Percentiles rank a stretch among this genome's conserved stretches.
Evolutionary conservation across 2,329 filamentous ascomycete species (phyloP).

Genomic region (Calonectria crousiana): DNA sequence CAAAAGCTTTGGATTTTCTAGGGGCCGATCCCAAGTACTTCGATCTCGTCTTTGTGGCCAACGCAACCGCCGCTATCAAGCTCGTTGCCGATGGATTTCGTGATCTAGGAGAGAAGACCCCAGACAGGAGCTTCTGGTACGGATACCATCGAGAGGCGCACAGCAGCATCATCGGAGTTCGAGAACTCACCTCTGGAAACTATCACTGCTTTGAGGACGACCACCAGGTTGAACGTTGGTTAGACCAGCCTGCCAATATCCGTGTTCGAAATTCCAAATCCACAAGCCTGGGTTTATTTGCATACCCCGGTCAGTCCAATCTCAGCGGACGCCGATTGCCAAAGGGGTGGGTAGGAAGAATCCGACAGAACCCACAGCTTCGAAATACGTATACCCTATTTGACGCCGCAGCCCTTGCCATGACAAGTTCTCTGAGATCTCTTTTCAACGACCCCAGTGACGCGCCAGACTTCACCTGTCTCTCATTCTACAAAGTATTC

Average conservation of each 20-base stretch:
- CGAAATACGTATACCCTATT: constrained; percentile 62
- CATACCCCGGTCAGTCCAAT: constrained; percentile 78
- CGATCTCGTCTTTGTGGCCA: constrained; percentile 72
- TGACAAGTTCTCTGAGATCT: constrained; percentile 67
- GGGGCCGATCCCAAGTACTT: constrained; percentile 69
- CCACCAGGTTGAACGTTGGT: constrained; percentile 59
- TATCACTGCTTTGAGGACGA: constrained; percentile 72
- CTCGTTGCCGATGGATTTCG: constrained; percentile 69
- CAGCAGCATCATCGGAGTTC: constrained; percentile 76
- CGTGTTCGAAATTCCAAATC: constrained; percentile 30
- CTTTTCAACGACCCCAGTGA: constrained; percentile 62
- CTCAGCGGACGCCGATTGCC: constrained; percentile 75
- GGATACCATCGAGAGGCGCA: constrained; percentile 72
- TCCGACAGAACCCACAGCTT: constrained; percentile 44
- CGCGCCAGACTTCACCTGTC: constrained; percentile 71
- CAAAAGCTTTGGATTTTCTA: constrained; percentile 67
- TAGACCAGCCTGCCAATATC: constrained; percentile 43
- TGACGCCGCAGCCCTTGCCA: constrained; percentile 75
- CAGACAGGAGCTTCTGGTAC: constrained; percentile 64
- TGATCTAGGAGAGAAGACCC: constrained; percentile 62
- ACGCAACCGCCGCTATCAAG: constrained; percentile 73
- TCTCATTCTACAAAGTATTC: constrained; percentile 77
- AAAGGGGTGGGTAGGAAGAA: constrained; percentile 63
- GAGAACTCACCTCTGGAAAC: constrained; percentile 70
- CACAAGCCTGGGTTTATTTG: constrained; percentile 60